Percentiles rank a stretch among this genome's conserved stretches.
These are phyloP conservation scores for Dispira parvispora DNA, from an alignment of 192 early-diverging fungal genomes.

Conservation along the genomic window DNA sequence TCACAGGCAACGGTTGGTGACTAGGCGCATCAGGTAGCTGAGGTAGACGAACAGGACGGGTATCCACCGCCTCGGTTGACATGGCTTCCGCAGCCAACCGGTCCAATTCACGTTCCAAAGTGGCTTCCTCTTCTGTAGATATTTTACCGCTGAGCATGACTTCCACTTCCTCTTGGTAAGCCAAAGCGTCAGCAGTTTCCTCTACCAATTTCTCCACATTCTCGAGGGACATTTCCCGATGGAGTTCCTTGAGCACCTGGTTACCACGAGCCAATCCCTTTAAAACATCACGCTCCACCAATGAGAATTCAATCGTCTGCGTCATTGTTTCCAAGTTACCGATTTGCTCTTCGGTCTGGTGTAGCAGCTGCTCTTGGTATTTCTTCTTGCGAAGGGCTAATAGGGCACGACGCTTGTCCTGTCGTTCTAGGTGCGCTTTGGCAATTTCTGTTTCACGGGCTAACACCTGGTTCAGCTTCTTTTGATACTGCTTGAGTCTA, in stretches of 20 bases:
- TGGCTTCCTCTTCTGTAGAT: constrained; percentile 31
- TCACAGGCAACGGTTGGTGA: no score
- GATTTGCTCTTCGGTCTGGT: constrained; percentile 74
- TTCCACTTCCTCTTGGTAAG: constrained; percentile 69
- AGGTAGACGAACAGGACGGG: no score
- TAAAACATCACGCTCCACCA: constrained; percentile 82
- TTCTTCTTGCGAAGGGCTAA: constrained; percentile 91
- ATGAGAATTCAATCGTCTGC: constrained; percentile 73
- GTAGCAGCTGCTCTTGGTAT: constrained; percentile 78
- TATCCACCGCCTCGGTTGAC: no score
- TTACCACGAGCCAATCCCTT: constrained; percentile 73
- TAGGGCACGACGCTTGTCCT: constrained; percentile 67
- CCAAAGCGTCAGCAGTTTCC: constrained; percentile 89
- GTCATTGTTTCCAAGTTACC: constrained; percentile 81
- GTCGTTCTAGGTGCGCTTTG: constrained; percentile 48
- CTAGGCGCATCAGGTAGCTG: no score
- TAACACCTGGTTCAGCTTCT: constrained; percentile 66
- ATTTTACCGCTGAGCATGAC: constrained; percentile 28
- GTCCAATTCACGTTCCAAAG: constrained; percentile 34
- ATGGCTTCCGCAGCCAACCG: constrained; percentile 9
- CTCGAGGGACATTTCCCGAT: constrained; percentile 78
- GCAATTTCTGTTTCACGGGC: constrained; percentile 68
- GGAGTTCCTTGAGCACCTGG: constrained; percentile 63
- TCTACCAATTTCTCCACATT: constrained; percentile 88
- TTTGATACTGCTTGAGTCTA: constrained; percentile 81